Evolutionary conservation across 108 stramenopile genomes (phyloP), one percentile per base, ranked within the genome.

Genomic region (Licmophora abbreviata): DNA sequence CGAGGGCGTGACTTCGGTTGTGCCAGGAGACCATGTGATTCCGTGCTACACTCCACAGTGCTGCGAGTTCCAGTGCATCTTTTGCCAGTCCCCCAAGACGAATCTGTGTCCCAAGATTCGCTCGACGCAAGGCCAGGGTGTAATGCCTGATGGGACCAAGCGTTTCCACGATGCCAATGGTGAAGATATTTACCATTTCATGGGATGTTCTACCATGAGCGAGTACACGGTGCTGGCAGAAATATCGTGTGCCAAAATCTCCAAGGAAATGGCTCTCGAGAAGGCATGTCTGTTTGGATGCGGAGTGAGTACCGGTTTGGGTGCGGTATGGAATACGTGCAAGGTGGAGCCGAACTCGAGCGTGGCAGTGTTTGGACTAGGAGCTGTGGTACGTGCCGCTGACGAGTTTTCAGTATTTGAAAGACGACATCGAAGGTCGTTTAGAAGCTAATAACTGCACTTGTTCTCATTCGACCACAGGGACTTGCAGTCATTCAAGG

Each of bases 241-340:
- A 61, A 89, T 93, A 42, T 76, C 76, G 46, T 83, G 83, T 24
- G 94, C 94, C 48, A 88, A 85, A 58, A 78, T 95, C 44, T 29
- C 42, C 29, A 54, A 72, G 26, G 71, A 85, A 21, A 77, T 80
- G 11, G 62, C 79, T 15, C 64, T 93, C 35, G 85, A 86, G 15
- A 93, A 82, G 54, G 79, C 70, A 31, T 89, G 89, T 52, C 67
- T 95, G 38, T 81, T 95, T 64, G 94, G 91, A 7, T 95, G 94
- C 58, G 94, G 94, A 31, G 66, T 95, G 30, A 36, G 64, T 15
- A 94, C 93, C 7, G 37, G 38, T 21, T 48, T 71, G 17, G 94
- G 96, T n/a, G 96, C 96, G 12, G 96, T 94, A 9, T 88, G 85
- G 88, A 97, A 97, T 63, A 97, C 96, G 0, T 87, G 84, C 51